These are phyloP conservation scores for Lenzites betulinus DNA, from an alignment of 768 basidiomycete species.

Conservation along the genomic window DNA sequence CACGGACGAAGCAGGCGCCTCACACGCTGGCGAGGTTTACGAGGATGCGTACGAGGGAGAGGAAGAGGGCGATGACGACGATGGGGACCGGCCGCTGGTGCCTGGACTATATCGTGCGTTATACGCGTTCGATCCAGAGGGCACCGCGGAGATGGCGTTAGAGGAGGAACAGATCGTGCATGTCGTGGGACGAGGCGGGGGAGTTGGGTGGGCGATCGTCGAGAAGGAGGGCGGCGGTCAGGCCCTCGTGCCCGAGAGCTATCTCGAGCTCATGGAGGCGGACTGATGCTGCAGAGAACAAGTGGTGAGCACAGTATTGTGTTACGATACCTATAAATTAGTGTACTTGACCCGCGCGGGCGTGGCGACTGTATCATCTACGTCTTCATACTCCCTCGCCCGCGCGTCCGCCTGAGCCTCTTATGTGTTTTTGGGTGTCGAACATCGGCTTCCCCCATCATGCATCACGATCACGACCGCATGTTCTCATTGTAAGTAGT, in stretches of 20 bases:
- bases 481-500: neutral
- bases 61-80: conserved; percentile 28
- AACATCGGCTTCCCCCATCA: neutral
- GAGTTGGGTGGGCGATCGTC: conserved; percentile 81
- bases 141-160: conserved; percentile 80
- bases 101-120: conserved; percentile 79
- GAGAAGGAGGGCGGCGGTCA: conserved; percentile 50
- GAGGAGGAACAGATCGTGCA: conserved; percentile 75
- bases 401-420: neutral
- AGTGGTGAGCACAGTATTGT: neutral
- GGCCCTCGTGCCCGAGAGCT: conserved; percentile 80
- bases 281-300: conserved; percentile 17
- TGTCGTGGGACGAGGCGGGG: conserved; percentile 75
- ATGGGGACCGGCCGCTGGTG: conserved; percentile 46
- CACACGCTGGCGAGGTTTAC: conserved; percentile 23
- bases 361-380: conserved; percentile 17
- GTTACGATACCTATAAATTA: conserved; percentile 5
- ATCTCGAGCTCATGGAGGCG: conserved; percentile 59
- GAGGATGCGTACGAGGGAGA: conserved; percentile 31
- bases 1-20: conserved; percentile 29
- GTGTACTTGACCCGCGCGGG: conserved; percentile 19
- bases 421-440: neutral
- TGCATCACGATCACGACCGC: conserved; percentile 10
- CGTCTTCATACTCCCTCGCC: conserved; percentile 7
- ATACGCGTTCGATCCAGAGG: conserved; percentile 79